phyloP scores from a whole-genome alignment of 2,329 filamentous ascomycete genomes.

The Monilinia polystroma region DNA sequence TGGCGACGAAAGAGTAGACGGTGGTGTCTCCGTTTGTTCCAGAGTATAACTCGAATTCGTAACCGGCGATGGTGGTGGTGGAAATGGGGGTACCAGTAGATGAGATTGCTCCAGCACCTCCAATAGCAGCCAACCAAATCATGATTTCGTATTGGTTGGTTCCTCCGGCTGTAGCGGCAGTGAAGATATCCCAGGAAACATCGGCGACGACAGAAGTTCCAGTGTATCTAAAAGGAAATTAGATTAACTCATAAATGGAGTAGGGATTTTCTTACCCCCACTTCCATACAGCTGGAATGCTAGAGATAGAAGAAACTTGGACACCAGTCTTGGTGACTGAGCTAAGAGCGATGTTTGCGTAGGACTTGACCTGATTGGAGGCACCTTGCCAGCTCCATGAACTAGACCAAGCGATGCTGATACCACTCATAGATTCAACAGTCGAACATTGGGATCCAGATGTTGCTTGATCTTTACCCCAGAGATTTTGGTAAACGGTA shows the following conservation, averaged over 20 bases:
- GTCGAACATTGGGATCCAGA: slow-evolving; percentile 42
- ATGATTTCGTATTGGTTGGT: slow-evolving; percentile 61
- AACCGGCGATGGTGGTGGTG: slow-evolving; percentile 53
- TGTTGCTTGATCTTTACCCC: background rate
- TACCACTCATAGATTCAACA: slow-evolving; percentile 40
- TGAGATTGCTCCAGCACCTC: slow-evolving; percentile 57
- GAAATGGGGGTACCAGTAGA: slow-evolving; percentile 52
- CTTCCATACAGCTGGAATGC: slow-evolving; percentile 43
- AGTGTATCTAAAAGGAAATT: slow-evolving; percentile 44
- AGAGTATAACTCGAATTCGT: slow-evolving; percentile 57
- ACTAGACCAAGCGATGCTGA: slow-evolving; percentile 43
- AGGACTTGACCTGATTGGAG: slow-evolving; percentile 44
- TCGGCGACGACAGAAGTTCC: slow-evolving; percentile 53
- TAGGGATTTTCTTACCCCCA: slow-evolving; percentile 40
- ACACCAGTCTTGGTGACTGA: slow-evolving; percentile 39
- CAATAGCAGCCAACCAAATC: slow-evolving; percentile 61
- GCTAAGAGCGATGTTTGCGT: slow-evolving; percentile 43
- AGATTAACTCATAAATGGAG: background rate
- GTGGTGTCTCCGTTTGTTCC: slow-evolving; percentile 58
- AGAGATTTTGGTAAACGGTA: slow-evolving; percentile 44
- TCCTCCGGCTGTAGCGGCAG: slow-evolving; percentile 47
- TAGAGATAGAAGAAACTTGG: slow-evolving; percentile 41
- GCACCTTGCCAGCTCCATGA: slow-evolving; percentile 45
- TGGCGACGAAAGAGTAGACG: slow-evolving; percentile 60
- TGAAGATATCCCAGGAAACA: slow-evolving; percentile 64